Conservation (phyloP, 306 rosid species). For the Lathyrus sativus region DNA sequence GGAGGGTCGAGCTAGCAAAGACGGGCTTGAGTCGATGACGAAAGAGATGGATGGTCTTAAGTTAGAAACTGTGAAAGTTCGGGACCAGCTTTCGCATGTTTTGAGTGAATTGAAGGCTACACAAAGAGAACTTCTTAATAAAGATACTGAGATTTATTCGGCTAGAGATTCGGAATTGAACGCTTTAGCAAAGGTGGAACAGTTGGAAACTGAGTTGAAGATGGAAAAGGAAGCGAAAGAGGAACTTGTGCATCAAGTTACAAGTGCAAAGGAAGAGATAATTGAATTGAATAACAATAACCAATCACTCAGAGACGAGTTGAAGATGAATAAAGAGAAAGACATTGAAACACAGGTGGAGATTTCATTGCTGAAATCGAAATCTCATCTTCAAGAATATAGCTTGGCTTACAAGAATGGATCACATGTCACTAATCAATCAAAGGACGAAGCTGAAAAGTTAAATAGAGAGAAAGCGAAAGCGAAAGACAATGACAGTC, state of each 20-base stretch:
- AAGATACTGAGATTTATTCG: slow-evolving; percentile 58
- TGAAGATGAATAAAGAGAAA: slow-evolving; percentile 42
- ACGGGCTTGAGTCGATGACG: slow-evolving; percentile 50
- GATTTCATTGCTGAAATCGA: slow-evolving; percentile 60
- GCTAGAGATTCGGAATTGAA: slow-evolving; percentile 57
- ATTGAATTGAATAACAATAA: slow-evolving; percentile 36
- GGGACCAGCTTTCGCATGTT: slow-evolving; percentile 53
- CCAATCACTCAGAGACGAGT: slow-evolving; percentile 49
- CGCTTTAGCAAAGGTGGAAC: slow-evolving; percentile 40
- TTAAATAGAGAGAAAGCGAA: slow-evolving; percentile 24
- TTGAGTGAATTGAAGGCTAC: slow-evolving; percentile 50
- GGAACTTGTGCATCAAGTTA: slow-evolving; percentile 47
- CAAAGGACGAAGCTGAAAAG: slow-evolving; percentile 35
- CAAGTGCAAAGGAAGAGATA: slow-evolving; percentile 48
- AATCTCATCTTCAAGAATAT: slow-evolving; percentile 56
- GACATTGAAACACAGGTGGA: slow-evolving; percentile 53
- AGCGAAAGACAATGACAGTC: not conserved
- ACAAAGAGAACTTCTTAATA: slow-evolving; percentile 54
- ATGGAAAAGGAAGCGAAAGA: slow-evolving; percentile 51
- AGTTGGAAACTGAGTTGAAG: slow-evolving; percentile 42
- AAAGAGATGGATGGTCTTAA: slow-evolving; percentile 52
- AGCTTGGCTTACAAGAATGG: slow-evolving; percentile 42
- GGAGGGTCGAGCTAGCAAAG: slow-evolving; percentile 39
- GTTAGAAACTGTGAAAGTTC: slow-evolving; percentile 37
- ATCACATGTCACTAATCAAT: slow-evolving; percentile 16